Evolutionary conservation across 441 rosid genomes (phyloP).

Genomic region (Adansonia gregorii): DNA sequence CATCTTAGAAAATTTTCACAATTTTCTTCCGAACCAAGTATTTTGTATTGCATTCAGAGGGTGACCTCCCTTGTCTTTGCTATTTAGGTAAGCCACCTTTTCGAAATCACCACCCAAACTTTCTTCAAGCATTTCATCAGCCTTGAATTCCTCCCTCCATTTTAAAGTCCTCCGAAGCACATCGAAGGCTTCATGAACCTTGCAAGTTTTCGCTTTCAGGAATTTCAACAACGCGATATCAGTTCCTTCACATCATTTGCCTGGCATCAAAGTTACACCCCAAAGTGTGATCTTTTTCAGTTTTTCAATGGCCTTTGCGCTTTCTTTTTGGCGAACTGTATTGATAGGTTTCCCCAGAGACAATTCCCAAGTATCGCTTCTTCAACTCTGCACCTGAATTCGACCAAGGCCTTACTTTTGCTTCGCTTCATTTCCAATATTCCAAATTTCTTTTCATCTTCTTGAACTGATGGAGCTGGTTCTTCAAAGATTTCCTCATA

Average conservation of each 20-base stretch:
- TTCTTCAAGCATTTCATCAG: conserved; percentile 39
- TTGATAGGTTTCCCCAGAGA: conserved; percentile 37
- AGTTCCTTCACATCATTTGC: conserved; percentile 54
- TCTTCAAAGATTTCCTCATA: neutral
- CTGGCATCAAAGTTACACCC: conserved; percentile 64
- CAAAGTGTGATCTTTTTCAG: conserved; percentile 44
- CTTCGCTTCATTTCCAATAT: conserved; percentile 27
- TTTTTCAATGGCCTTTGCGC: conserved; percentile 17
- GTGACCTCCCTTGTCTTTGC: conserved; percentile 52
- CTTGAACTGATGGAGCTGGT: neutral
- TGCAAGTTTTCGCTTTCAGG: conserved; percentile 48
- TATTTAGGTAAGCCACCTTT: conserved; percentile 28
- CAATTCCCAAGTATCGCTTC: conserved; percentile 52
- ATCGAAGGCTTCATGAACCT: conserved; percentile 51
- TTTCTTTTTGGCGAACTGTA: conserved; percentile 17
- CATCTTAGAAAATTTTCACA: conserved; percentile 41
- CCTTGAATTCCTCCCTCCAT: conserved; percentile 47
- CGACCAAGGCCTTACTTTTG: conserved; percentile 42
- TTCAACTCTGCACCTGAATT: conserved; percentile 50
- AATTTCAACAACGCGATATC: conserved; percentile 50
- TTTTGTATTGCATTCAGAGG: conserved; percentile 40
- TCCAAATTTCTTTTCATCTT: conserved; percentile 14
- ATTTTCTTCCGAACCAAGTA: conserved; percentile 38
- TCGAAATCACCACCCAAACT: conserved; percentile 32
- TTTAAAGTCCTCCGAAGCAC: conserved; percentile 51